Evolutionary conservation across 148 eudicot species (phyloP), one percentile per base, ranked within the genome.

Genomic region (Silene latifolia): DNA sequence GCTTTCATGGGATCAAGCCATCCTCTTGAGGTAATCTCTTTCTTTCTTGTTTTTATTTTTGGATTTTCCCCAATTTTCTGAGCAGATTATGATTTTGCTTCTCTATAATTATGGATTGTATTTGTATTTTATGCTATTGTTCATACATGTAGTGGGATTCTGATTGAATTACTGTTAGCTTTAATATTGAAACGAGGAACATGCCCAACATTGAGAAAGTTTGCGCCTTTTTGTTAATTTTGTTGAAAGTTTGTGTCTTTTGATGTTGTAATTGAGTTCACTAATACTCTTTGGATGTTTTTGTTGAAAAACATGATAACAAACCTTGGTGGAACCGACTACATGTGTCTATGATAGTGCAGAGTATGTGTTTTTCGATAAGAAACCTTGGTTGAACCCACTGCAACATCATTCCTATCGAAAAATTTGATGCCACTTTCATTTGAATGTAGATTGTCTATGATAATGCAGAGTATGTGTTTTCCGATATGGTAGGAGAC

Each of bases 1-100:
- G 77, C 77, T 35, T 74, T 74, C 60, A 17, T 59, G 14, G 77
- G 77, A 74, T 74, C 77, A 64, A 54, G 27, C 18, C 7, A 65
- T 13, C 71, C 71, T 32, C 60, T 74, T 24, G 77, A 74, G 77
- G 77, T 74, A 63, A 10, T 24, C 67, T 63, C 27, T 23, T 51
- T 51, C 17, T 51, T 12, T 4, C 29, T 27, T 27, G 29, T 51
- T 51, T 15, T 51, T 51, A n/a, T 27, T 53, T 32, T 46, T 15
- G 9, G 44, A 1, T 2, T 39, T 47, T 23, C 24, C 9, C 15
- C 18, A 7, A 2, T 29, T 32, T 67, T 15, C 19, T 71, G 3
- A 0, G 39, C 59, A 63, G 21, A 7, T 60, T 60, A 60, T 60
- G 13, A 60, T 63, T n/a, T 14, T 63, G 12, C n/a, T 51, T 10